These are phyloP conservation scores for Naumovozyma baii DNA, from an alignment of 805 yeast genomes.

Conservation along the genomic window DNA sequence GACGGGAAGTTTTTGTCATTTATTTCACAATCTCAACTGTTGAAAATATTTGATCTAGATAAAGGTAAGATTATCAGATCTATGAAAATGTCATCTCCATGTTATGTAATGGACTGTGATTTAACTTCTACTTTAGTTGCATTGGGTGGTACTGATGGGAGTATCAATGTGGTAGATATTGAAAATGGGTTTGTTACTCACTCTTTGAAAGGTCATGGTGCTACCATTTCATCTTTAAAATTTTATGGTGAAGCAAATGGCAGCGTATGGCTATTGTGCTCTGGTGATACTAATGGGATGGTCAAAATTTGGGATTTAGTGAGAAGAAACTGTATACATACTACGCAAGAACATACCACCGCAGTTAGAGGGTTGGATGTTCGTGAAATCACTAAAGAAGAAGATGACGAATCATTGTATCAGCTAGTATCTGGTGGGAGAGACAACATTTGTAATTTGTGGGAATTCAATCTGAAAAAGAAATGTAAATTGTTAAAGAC, in stretches of 20 bases:
- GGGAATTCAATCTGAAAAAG: conserved; percentile 44
- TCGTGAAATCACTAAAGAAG: conserved; percentile 13
- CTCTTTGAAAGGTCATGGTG: conserved; percentile 86
- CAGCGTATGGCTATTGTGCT: conserved; percentile 66
- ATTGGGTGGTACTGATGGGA: conserved; percentile 92
- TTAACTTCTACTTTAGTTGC: conserved; percentile 77
- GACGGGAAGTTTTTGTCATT: conserved; percentile 63
- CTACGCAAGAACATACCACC: conserved; percentile 63
- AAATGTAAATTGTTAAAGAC: conserved; percentile 52
- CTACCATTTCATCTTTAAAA: conserved; percentile 65
- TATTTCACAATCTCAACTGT: conserved; percentile 74
- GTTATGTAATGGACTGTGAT: conserved; percentile 69
- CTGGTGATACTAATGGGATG: conserved; percentile 53
- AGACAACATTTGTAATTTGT: conserved; percentile 52
- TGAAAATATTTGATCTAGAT: conserved; percentile 45
- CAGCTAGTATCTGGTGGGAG: conserved; percentile 75
- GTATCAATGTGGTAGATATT: conserved; percentile 83
- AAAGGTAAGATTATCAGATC: conserved; percentile 37
- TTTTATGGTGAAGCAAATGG: conserved; percentile 69
- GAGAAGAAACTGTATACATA: conserved; percentile 56
- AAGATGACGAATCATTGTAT: conserved; percentile 33
- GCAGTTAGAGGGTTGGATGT: conserved; percentile 84
- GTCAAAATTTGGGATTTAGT: conserved; percentile 56
- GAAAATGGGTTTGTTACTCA: conserved; percentile 84
- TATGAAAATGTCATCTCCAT: conserved; percentile 66